Evolutionary conservation across 2,329 filamentous ascomycete species (phyloP).

Genomic region (Alternaria alternata): DNA sequence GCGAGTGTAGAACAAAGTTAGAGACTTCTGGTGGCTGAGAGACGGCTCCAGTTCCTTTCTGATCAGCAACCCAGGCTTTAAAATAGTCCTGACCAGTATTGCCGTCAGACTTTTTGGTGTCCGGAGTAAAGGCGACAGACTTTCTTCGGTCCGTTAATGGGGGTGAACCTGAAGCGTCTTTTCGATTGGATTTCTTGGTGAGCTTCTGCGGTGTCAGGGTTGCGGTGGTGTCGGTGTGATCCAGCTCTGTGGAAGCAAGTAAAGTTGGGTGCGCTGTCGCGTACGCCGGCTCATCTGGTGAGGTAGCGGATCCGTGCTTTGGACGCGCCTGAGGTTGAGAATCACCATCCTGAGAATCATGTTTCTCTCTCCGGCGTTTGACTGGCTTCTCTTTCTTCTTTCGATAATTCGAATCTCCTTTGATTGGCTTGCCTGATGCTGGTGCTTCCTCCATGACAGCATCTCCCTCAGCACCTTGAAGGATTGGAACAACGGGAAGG

Average conservation of each 20-base stretch:
- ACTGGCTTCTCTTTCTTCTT: conserved; percentile 40
- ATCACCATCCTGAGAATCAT: conserved; percentile 8
- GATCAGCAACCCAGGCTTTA: conserved; percentile 57
- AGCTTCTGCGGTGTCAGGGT: conserved; percentile 30
- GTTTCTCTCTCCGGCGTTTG: conserved; percentile 28
- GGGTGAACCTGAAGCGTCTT: conserved; percentile 35
- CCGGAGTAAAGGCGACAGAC: conserved; percentile 70
- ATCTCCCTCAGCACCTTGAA: conserved; percentile 18
- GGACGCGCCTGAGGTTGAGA: conserved; percentile 14
- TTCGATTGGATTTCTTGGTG: conserved; percentile 21
- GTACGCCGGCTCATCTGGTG: conserved; percentile 27
- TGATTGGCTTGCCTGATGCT: conserved; percentile 24
- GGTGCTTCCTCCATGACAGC: conserved; percentile 11
- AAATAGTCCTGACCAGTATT: conserved; percentile 62
- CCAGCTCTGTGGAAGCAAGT: conserved; percentile 43
- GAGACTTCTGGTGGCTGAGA: conserved; percentile 35
- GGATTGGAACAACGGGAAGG: conserved; percentile 4
- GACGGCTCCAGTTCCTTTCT: conserved; percentile 36
- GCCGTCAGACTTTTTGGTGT: conserved; percentile 67
- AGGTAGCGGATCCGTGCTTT: conserved; percentile 26
- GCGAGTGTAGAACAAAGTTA: conserved; percentile 36
- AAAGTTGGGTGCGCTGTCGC: conserved; percentile 30
- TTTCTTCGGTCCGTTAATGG: conserved; percentile 55
- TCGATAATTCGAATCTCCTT: conserved; percentile 49
- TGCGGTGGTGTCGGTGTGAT: conserved; percentile 18